Percentiles rank a stretch among this genome's conserved stretches.
Conservation (phyloP, 805 yeast genomes). For the Kodamaea neixiangensis region DNA sequence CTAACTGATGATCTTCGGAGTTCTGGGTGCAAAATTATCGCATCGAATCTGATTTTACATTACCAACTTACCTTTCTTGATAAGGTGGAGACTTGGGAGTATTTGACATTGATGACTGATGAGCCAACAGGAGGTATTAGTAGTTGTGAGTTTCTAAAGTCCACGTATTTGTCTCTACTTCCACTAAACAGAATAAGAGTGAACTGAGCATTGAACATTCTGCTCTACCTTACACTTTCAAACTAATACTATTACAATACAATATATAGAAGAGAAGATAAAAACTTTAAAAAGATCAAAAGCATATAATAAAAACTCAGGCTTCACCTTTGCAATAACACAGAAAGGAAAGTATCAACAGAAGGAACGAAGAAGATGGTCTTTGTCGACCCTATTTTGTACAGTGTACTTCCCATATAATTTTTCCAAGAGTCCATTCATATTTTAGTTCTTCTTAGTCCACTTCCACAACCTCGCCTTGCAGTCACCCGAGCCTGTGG, state of each 20-base stretch:
- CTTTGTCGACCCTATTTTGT: neutral
- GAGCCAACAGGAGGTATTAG: no score
- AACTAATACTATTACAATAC: constrained; percentile 13
- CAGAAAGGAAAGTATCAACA: neutral
- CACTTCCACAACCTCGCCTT: constrained; percentile 96
- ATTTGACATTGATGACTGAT: no score
- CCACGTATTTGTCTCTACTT: no score
- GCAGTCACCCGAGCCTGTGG: constrained; percentile 97
- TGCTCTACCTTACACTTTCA: neutral
- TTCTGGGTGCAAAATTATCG: no score
- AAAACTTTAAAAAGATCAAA: neutral
- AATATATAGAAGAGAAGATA: constrained; percentile 10
- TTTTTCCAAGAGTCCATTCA: neutral
- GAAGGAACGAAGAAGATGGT: neutral
- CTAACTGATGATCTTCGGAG: no score
- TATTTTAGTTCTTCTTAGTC: constrained; percentile 43
- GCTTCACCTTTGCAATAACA: neutral
- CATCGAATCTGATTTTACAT: no score
- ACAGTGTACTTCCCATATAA: neutral
- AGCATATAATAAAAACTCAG: neutral
- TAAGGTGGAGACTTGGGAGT: no score
- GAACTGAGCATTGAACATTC: no score
- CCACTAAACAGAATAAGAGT: no score
- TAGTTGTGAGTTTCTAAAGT: no score
- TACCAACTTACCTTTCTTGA: no score